Evolutionary conservation across 768 basidiomycete genomes (phyloP).

Genomic region (Ramaria sp.): DNA sequence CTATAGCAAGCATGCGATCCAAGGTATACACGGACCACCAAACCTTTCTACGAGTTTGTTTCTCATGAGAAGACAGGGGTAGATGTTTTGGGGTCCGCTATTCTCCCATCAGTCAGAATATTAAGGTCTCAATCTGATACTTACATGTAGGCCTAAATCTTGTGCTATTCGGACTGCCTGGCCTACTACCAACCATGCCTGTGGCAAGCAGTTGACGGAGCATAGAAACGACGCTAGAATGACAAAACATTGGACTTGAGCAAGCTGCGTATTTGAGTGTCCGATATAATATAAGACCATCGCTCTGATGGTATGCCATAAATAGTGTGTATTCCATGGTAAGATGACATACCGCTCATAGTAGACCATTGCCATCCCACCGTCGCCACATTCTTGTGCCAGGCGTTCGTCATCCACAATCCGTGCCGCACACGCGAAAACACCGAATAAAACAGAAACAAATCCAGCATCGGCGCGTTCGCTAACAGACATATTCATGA

Average conservation of each 20-base stretch:
- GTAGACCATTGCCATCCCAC: constrained; percentile 83
- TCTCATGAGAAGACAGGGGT: constrained; percentile 60
- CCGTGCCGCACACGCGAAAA: constrained; percentile 82
- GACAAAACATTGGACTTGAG: constrained; percentile 85
- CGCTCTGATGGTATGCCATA: constrained; percentile 38
- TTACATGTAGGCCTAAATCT: constrained; percentile 85
- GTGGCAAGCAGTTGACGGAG: constrained; percentile 86
- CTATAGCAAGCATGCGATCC: constrained; percentile 86
- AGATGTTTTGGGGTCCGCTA: constrained; percentile 80
- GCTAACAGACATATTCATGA: constrained; percentile 58
- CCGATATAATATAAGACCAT: constrained; percentile 89
- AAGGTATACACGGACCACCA: constrained; percentile 93
- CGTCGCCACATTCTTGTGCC: constrained; percentile 47
- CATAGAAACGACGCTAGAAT: constrained; percentile 67
- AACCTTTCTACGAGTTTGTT: constrained; percentile 81
- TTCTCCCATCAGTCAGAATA: constrained; percentile 13
- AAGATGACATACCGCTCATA: constrained; percentile 61
- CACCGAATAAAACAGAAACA: constrained; percentile 72
- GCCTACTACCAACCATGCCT: constrained; percentile 87
- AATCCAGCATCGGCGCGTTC: constrained; percentile 62
- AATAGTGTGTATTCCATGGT: neutral
- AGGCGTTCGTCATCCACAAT: constrained; percentile 68
- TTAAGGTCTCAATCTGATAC: constrained; percentile 19
- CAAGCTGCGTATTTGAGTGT: constrained; percentile 71
- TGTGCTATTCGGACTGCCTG: constrained; percentile 86